Evolutionary conservation across 352 stramenopile species (phyloP), one percentile per base, ranked within the genome.

Genomic region (Globisporangium nagaii): DNA sequence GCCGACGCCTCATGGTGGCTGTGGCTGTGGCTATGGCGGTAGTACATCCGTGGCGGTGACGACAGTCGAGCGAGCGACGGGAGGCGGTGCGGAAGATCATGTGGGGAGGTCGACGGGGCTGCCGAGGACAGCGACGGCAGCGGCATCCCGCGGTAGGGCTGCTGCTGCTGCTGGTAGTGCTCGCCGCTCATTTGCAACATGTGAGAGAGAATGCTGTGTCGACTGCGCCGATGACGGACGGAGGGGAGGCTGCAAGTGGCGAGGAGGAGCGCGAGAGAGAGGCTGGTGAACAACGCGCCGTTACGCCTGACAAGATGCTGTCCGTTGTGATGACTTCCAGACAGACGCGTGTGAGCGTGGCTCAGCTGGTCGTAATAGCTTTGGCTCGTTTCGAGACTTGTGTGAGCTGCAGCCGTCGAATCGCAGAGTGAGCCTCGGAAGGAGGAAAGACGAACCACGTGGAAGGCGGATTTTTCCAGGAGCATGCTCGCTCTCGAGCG

Each of bases 151-250:
- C n/a, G 28, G 19, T 19, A 45, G 9, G 19, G 39, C 10, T 13
- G 19, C 4, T 40, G 44, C 30, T 53, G 20, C 11, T 25, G 45
- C 30, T 42, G n/a, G 13, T 39, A n/a, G 10, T 20, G 45, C 30
- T 39, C 31, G 31, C 30, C n/a, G 45, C 45, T 53, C 45, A 53
- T 53, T 24, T 53, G 45, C 19, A 56, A 56, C 49, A 56, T 46
- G 19, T n/a, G 32, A 54, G 39, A n/a, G 39, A 9, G 13, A 9
- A 24, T 25, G 19, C 8, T 6, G 20, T 22, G 35, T 40, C 35
- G 20, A 40, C 35, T 22, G 35, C 9, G 9, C 19, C 10, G 32
- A 40, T n/a, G n/a, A n/a, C n/a, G n/a, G n/a, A n/a, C n/a, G 35
- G 10, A 12, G 17, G 5, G 34, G 13, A 19, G 8, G 7, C 35